Base-by-base conservation (phyloP, 1,284 basidiomycete species). In the Cystobasidium sp. region DNA sequence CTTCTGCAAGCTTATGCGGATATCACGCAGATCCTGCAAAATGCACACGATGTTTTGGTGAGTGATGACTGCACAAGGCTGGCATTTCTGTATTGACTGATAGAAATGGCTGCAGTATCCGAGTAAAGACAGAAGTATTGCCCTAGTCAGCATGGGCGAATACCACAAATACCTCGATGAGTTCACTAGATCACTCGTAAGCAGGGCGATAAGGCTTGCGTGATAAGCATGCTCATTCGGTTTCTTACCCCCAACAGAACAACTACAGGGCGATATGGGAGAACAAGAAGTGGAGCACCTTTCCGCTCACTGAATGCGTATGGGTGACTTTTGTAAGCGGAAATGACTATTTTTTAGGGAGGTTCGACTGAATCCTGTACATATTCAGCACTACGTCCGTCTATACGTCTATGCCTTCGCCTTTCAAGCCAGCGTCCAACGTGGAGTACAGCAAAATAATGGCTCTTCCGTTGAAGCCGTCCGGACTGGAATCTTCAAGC, bases 21-120 rank as follows among this genome's bases (percentile, higher is more conserved):
- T 70, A 76, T 84, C 22, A 84, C 82, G 37, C 82, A 84, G 73
- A 83, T 83, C 72, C 83, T 84, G 82, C 83, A 83, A 6, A 82
- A 82, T 67, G 82, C 82, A 3, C 83, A 84, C 77, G 83, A 84
- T 75, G 82, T 83, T 8, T 76, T 84, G 52, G 66, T 68, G 22
- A 55, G 64, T 59, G 10, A n/a, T 43, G 14, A 9, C 12, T 20
- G 22, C 14, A 31, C 22, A 59, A 20, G 22, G 22, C 12, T 56
- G 20, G 31, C 14, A 16, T 9, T 16, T 12, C 14, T 10, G 20
- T 14, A 64, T 47, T 16, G 62, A 6, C 39, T 64, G 41, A n/a
- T 8, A 9, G 44, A 20, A 51, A 43, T 22, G 37, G 6, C 31
- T 22, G 20, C 41, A 68, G 43, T 84, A 83, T 73, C 83, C 83